Evolutionary conservation across 2,329 filamentous ascomycete species (phyloP).

Genomic region (Grosmannia serpens): DNA sequence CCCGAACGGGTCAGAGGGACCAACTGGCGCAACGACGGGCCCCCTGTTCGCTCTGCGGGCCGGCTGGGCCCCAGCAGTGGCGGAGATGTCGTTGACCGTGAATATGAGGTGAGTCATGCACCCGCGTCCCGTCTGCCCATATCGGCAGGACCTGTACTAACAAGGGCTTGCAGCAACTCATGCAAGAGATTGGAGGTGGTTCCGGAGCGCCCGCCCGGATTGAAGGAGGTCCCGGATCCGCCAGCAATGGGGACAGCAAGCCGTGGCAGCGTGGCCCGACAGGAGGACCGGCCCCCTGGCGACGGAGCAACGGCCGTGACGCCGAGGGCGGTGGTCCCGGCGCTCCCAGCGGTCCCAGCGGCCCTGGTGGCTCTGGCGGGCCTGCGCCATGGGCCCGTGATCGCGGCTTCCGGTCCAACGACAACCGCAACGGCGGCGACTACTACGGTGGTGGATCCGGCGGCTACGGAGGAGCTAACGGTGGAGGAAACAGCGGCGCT

Average conservation of each 20-base stretch:
- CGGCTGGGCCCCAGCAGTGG: constrained; percentile 52
- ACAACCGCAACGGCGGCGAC: constrained; percentile 28
- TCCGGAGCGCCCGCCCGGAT: constrained; percentile 66
- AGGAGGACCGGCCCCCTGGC: constrained; percentile 76
- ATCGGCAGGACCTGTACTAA: constrained; percentile 26
- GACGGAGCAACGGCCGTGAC: constrained; percentile 42
- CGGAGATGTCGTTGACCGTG: constrained; percentile 79
- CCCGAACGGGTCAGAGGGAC: constrained; percentile 84
- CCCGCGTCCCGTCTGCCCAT: neutral
- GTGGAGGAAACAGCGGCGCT: constrained; percentile 26
- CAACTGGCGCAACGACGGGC: constrained; percentile 77
- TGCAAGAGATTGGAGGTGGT: constrained; percentile 88
- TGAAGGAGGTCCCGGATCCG: constrained; percentile 65
- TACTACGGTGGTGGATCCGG: constrained; percentile 14
- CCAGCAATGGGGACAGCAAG: constrained; percentile 51
- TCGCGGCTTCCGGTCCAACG: constrained; percentile 36
- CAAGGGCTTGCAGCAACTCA: constrained; percentile 58
- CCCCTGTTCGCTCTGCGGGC: constrained; percentile 42
- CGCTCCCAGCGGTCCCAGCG: neutral
- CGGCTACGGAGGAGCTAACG: constrained; percentile 13
- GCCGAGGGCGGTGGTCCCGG: constrained; percentile 19
- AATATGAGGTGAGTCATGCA: constrained; percentile 63
- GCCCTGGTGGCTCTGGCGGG: constrained; percentile 24
- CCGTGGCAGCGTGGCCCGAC: constrained; percentile 85
- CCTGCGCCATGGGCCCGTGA: constrained; percentile 53